Evolutionary conservation across 2,329 filamentous ascomycete genomes (phyloP).

Genomic region (Aureobasidium vineae): DNA sequence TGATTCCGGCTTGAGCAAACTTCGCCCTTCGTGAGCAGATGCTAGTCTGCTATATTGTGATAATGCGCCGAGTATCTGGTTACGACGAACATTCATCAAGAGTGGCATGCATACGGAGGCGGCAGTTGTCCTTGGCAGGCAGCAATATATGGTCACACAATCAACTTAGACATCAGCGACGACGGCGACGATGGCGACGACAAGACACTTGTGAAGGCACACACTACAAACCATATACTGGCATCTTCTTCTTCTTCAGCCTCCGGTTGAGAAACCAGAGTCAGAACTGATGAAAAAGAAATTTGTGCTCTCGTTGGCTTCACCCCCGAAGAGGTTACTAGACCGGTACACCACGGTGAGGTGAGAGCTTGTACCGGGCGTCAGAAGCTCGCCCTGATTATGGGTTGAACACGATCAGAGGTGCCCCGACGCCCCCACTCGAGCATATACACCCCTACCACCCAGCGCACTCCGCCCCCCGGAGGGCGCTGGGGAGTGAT

Average conservation of each 20-base stretch:
- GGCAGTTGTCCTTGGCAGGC: background rate
- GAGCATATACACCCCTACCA: background rate
- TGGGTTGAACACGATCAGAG: too few relatives aligned
- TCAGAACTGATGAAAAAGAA: conserved; percentile 2
- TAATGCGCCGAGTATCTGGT: background rate
- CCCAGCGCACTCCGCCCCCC: background rate
- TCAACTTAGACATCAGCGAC: background rate
- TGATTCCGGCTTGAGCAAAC: background rate
- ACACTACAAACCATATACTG: background rate
- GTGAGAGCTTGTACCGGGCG: conserved; percentile 12
- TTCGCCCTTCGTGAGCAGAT: background rate
- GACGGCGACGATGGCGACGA: background rate
- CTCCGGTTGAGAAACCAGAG: background rate
- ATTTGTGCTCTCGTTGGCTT: conserved; percentile 11
- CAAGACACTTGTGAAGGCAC: background rate
- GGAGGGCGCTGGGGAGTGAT: background rate
- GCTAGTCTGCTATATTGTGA: background rate
- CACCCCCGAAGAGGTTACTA: conserved; percentile 5
- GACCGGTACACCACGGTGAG: conserved; percentile 18
- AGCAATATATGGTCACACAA: background rate
- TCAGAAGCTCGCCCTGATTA: background rate
- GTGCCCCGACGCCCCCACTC: background rate
- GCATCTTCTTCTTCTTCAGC: background rate
- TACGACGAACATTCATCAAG: background rate
- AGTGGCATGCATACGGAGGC: too few relatives aligned